Percentiles rank a stretch among this genome's conserved stretches.
These are phyloP conservation scores for Trichoderma citrinoviride DNA, from an alignment of 2,329 filamentous ascomycete genomes.

Conservation along the genomic window DNA sequence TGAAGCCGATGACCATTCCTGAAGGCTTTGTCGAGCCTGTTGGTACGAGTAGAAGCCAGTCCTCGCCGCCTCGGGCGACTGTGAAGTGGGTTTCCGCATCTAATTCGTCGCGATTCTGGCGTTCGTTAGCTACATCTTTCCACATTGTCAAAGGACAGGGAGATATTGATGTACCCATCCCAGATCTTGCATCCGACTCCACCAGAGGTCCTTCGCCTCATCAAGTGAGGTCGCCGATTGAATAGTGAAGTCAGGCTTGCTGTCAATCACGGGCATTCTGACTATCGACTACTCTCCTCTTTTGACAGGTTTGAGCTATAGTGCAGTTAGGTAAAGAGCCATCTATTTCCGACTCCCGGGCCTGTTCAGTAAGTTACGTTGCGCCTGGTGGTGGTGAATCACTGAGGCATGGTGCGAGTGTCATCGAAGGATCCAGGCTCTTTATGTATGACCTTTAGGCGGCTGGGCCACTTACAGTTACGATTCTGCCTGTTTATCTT, in stretches of 20 bases:
- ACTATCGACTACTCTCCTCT: no score
- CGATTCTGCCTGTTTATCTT: no score
- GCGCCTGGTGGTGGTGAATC: no score
- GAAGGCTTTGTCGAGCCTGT: not conserved
- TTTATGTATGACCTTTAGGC: no score
- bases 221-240: not conserved
- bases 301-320: not conserved
- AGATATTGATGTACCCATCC: not conserved
- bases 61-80: not conserved
- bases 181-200: not conserved
- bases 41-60: not conserved
- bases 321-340: no score
- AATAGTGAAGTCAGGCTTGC: not conserved
- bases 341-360: not conserved
- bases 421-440: no score
- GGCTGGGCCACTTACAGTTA: no score
- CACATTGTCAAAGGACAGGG: no score
- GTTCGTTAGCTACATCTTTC: not conserved
- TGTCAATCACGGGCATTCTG: not conserved
- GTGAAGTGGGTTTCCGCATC: slow-evolving; percentile 8
- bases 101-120: slow-evolving; percentile 2
- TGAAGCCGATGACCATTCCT: slow-evolving; percentile 3
- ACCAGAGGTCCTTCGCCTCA: not conserved
- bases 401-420: not conserved
- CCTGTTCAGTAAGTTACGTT: no score